Base-by-base conservation (phyloP, 495 filamentous ascomycete genomes). In the Collariella sp. region DNA sequence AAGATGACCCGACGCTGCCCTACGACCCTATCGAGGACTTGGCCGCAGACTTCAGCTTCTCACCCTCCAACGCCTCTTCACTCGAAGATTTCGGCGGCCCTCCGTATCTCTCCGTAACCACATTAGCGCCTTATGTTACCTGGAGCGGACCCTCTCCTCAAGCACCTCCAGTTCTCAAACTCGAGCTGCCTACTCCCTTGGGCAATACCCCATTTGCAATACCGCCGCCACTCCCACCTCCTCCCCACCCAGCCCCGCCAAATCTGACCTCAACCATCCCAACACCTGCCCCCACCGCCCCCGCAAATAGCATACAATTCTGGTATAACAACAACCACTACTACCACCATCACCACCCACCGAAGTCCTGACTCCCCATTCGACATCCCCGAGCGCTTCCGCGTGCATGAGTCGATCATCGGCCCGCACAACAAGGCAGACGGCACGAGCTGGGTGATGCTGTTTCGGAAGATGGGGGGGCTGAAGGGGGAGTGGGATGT, bases 371-470 rank as follows among this genome's bases (percentile, higher is more conserved):
- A 69, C 26, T 52, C 66, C 31, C 66, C 66, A 22, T 69, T 59
- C 50, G 66, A 67, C 16, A 55, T 69, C 26, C 66, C 64, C 0
- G 64, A 69, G 52, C 50, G 53, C 31, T 60, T 63, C 20, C 55
- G 66, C 13, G 64, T 69, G 43, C 62, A 60, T 13, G 64, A 63
- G 18, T 57, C 60, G 3, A 56, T 67, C 1, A 62, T 69, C 22
- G 60, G 62, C 18, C 48, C 60, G 10, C 58, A 66, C 15, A n/a
- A n/a, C n/a, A 61, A 61, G 54, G 66, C 62, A 19, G 62, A 69
- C 18, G 65, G 64, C 2, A 57, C 54, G 22, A 67, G 52, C 46
- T 65, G 62, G 58, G 64, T 69, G 5, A 61, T 63, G 56, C 55
- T 65, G 57, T 63, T 67, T 16, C 33, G 66, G 38, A 67, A 67